A percentile compares a stretch with the other conserved stretches of the same genome.
Conservation (phyloP, 257 asterid genomes). For the Cruciata laevipes region DNA sequence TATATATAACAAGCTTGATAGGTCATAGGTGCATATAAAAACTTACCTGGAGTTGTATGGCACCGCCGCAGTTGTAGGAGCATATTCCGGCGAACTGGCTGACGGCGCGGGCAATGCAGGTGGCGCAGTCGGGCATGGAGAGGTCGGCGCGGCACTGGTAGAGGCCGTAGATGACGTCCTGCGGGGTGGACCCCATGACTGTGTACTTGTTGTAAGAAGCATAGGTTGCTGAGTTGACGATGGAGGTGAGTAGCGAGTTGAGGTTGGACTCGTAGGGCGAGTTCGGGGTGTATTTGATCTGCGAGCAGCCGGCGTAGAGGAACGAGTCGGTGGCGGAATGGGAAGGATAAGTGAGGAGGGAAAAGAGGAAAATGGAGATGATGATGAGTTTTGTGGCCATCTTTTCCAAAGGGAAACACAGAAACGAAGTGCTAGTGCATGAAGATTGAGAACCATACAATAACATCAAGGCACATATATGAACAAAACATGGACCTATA, state of each 20-base stretch:
- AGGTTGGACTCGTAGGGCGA: slow-evolving; percentile 71
- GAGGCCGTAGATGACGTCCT: slow-evolving; percentile 55
- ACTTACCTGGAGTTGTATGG: slow-evolving; percentile 41
- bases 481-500: not conserved
- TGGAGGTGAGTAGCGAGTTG: slow-evolving; percentile 71
- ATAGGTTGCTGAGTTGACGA: slow-evolving; percentile 85
- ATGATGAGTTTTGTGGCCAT: slow-evolving; percentile 21
- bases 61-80: slow-evolving; percentile 66
- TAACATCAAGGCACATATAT: slow-evolving; percentile 11
- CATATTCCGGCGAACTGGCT: slow-evolving; percentile 47
- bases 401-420: slow-evolving; percentile 13
- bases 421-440: slow-evolving; percentile 11
- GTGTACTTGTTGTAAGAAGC: slow-evolving; percentile 81
- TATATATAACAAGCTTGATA: too few species aligned
- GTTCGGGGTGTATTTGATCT: slow-evolving; percentile 44
- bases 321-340: slow-evolving; percentile 35
- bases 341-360: slow-evolving; percentile 20
- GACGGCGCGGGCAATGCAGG: slow-evolving; percentile 66
- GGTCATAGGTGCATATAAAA: too few species aligned
- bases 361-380: slow-evolving; percentile 11
- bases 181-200: slow-evolving; percentile 50
- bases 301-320: slow-evolving; percentile 80
- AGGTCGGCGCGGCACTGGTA: slow-evolving; percentile 86
- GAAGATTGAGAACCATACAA: not conserved
- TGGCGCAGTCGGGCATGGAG: slow-evolving; percentile 91